A percentile compares a stretch with the other conserved stretches of the same genome.
Evolutionary conservation across 2,329 filamentous ascomycete species (phyloP).

Genomic region (Botrytis fragariae): DNA sequence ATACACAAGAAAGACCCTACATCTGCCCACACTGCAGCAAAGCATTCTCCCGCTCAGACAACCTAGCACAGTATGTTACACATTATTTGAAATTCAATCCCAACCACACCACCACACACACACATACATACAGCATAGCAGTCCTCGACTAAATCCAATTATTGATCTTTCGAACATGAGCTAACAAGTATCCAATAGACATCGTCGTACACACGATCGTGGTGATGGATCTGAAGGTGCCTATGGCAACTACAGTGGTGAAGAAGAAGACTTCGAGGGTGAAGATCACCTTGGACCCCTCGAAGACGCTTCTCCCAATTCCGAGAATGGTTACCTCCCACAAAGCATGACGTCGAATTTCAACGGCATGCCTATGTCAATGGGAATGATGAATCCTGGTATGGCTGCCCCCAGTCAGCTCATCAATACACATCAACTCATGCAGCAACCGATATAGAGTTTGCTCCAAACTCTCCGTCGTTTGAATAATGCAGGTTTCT

Average conservation of each 20-base stretch:
- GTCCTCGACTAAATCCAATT: conserved; percentile 39
- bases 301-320: conserved; percentile 74
- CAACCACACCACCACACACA: conserved; percentile 21
- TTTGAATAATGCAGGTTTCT: not conserved
- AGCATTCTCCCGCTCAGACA: conserved; percentile 97
- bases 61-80: conserved; percentile 84
- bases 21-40: conserved; percentile 98
- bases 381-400: conserved; percentile 35
- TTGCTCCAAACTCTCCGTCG: not conserved
- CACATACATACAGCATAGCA: conserved; percentile 26
- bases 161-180: conserved; percentile 22
- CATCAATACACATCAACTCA: conserved; percentile 38
- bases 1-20: conserved; percentile 98
- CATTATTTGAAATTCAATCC: conserved; percentile 21
- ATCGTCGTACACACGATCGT: conserved; percentile 79
- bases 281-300: conserved; percentile 81
- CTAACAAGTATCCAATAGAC: conserved; percentile 45
- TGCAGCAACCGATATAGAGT: conserved; percentile 39
- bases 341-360: conserved; percentile 33
- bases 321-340: conserved; percentile 61
- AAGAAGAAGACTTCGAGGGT: conserved; percentile 77
- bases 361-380: conserved; percentile 26
- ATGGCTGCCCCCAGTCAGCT: conserved; percentile 42
- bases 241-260: conserved; percentile 58
- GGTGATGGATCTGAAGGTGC: conserved; percentile 63